phyloP scores from a whole-genome alignment of 169 alveolate species.

The Babesia ovata region DNA sequence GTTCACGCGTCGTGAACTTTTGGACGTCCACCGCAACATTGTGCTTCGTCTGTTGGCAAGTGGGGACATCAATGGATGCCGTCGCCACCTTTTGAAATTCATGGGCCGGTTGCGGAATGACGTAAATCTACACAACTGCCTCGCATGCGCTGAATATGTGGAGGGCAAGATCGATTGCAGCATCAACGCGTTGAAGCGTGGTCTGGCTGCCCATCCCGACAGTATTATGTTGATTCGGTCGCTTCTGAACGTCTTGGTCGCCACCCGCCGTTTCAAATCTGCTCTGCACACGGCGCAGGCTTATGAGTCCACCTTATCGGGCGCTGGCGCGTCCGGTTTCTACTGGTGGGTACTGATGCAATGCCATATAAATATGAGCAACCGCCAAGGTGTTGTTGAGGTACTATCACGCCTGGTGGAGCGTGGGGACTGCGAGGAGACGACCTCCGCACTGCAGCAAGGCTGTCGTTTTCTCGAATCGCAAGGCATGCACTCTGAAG shows the following conservation, averaged over 20 bases:
- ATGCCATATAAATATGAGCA: conserved; percentile 25
- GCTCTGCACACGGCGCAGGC: conserved; percentile 13
- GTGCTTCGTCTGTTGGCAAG: not conserved
- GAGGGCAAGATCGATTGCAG: conserved; percentile 40
- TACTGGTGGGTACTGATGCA: conserved; percentile 21
- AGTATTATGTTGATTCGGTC: conserved; percentile 15
- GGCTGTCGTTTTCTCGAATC: conserved; percentile 64
- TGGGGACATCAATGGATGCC: conserved; percentile 8
- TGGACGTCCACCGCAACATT: conserved; percentile 27
- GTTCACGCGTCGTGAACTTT: conserved; percentile 17
- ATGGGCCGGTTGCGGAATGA: conserved; percentile 25
- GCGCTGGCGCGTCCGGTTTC: not conserved
- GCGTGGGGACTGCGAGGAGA: not conserved
- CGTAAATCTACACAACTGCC: conserved; percentile 2
- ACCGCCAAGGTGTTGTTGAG: conserved; percentile 12
- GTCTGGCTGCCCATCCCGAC: not conserved
- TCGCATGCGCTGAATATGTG: conserved; percentile 19
- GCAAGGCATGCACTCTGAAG: conserved; percentile 49
- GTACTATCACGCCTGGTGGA: conserved; percentile 13
- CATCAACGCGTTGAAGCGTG: conserved; percentile 31
- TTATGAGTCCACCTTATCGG: not conserved
- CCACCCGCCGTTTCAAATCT: conserved; percentile 18
- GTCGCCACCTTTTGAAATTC: conserved; percentile 15
- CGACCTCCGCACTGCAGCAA: conserved; percentile 1
- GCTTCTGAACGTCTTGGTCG: conserved; percentile 2